Conservation (phyloP, 2,329 filamentous ascomycete species). For the Neophaeococcomyces aloes region DNA sequence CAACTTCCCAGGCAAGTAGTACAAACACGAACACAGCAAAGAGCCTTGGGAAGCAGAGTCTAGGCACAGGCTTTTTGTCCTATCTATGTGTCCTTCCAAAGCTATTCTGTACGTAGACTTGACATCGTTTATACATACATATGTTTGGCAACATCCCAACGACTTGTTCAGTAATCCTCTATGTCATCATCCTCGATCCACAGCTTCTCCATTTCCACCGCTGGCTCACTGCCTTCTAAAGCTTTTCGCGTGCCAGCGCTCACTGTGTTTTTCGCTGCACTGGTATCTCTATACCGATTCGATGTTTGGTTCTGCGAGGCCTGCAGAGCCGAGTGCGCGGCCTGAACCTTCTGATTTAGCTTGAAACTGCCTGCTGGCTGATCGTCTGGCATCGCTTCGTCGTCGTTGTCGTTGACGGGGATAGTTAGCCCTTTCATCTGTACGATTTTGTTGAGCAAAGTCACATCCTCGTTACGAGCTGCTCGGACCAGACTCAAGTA, state of each 20-base stretch:
- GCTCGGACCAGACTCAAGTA: slow-evolving; percentile 61
- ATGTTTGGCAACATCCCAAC: too few relatives aligned
- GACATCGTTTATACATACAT: too few relatives aligned
- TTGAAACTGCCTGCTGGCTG: slow-evolving; percentile 13
- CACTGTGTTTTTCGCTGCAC: slow-evolving; percentile 23
- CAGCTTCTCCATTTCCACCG: slow-evolving; percentile 57
- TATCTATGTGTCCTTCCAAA: too few relatives aligned
- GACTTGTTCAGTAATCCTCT: slow-evolving; percentile 47
- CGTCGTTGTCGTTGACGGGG: slow-evolving; percentile 35
- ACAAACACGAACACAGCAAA: too few relatives aligned
- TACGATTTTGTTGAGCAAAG: slow-evolving; percentile 58
- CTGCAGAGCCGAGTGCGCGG: not conserved
- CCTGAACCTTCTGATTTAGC: slow-evolving; percentile 3
- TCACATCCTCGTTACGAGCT: slow-evolving; percentile 31
- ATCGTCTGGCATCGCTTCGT: slow-evolving; percentile 25
- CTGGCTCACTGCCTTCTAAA: slow-evolving; percentile 30
- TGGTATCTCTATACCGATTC: slow-evolving; percentile 29
- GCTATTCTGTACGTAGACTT: too few relatives aligned
- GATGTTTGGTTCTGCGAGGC: slow-evolving; percentile 1
- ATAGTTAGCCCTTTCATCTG: slow-evolving; percentile 51
- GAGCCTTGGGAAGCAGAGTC: too few relatives aligned
- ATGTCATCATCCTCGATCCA: slow-evolving; percentile 77
- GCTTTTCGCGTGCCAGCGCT: slow-evolving; percentile 13
- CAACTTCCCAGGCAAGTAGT: too few relatives aligned
- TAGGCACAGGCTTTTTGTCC: too few relatives aligned